Evolutionary conservation across 2,329 filamentous ascomycete species (phyloP), one percentile per base, ranked within the genome.

Genomic region (Sphaerostilbella broomeana): DNA sequence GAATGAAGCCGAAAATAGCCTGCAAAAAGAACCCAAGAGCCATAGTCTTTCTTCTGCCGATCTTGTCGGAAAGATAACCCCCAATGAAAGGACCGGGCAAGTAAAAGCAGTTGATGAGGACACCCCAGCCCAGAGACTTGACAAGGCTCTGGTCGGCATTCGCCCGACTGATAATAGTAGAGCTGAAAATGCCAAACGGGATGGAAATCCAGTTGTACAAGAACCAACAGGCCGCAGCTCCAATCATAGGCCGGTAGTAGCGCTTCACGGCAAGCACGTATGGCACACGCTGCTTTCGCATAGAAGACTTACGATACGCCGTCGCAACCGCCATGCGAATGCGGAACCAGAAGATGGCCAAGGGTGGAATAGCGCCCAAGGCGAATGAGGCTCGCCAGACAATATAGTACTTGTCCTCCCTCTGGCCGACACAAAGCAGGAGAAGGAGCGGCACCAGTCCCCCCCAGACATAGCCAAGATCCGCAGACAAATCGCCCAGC

Each of bases 151-250:
- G 59, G 11, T 59, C 54, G 0, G 63, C 48, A 19, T 67, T 66
- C 19, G 66, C 54, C 17, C 63, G 57, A 4, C 55, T 53, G 35
- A 73, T 64, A 42, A 76, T 75, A 16, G 70, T 73, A 1, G 69
- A 69, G 40, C 65, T 68, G 53, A 76, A 76, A 19, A 77, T 63
- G 7, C 70, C 71, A 44, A 75, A 75, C 0, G 73, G 72, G 37
- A 72, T 70, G 0, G 68, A 67, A 27, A 76, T 67, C 51, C 68
- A 77, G 50, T 78, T 70, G 51, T 77, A 67, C 18, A 64, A 52
- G 51, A 75, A 75, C 71, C 72, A 75, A 8, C 67, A 63, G 1
- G 63, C 44, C 2, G 69, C 63, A 6, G 64, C 63, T 11, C 72
- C 72, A 4, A 74, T 50, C 29, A 76, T 54, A 0, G 67, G 66